Base-by-base conservation (phyloP, 1,284 basidiomycete species). In the Malassezia vespertilionis region DNA sequence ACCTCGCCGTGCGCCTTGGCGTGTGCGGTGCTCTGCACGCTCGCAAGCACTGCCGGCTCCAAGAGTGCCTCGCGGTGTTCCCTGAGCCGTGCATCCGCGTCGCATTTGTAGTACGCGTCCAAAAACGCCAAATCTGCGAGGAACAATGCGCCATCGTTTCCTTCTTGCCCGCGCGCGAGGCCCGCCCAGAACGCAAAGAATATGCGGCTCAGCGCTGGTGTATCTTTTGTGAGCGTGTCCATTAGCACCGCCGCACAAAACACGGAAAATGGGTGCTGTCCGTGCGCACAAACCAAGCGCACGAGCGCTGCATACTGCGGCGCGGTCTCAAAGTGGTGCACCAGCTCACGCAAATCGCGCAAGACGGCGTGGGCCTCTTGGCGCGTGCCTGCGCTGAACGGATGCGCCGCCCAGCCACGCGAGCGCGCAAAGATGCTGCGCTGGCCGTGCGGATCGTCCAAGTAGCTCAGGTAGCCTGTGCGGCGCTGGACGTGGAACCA, bases 401-500 rank as follows among this genome's bases (percentile, higher is more conserved):
- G 52, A 34, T 55, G 35, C 6, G 48, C 36, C 7, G 46, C 41
- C 18, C 22, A 47, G 18, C 44, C 57, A 11, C 39, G 28, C 4
- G 52, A 41, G 5, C 49, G 41, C 24, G 58, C 49, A n/a, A 53
- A 44, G 40, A 95, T 77, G 69, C 86, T 88, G 37, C 88, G 79
- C 58, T 86, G 88, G 6, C 90, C 90, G 54, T 84, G 80, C 0
- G 90, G 86, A 72, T 96, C 91, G 58, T 87, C 84, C 10, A 82
- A 81, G 63, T 96, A 96, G 67, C 85, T 86, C 34, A 95, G 75
- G 71, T 89, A 90, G 1, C 88, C 89, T 0, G 86, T 83, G 34
- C 86, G 80, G 17, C 90, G 82, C 72, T 96, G 91, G 47, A 96
- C 90, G 28, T 56, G 56, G n/a, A 64, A 33, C n/a, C 50, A 46